Evolutionary conservation across 129 eudicot species (phyloP).

Genomic region (Flaveria linearis): DNA sequence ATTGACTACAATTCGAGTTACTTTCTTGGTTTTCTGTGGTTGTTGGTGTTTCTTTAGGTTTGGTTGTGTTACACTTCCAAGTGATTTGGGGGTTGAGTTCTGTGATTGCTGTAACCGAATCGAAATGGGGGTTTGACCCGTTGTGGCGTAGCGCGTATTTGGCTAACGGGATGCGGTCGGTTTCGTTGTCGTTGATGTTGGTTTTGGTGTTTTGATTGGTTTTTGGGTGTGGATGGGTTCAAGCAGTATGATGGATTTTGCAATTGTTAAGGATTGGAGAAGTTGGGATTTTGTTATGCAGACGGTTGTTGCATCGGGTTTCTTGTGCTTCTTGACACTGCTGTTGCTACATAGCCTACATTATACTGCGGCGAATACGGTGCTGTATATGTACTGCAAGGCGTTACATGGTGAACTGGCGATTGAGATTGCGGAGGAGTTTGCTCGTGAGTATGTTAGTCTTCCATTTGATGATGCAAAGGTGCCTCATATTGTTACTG

Average conservation of each 20-base stretch:
- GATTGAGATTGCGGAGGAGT: conserved; percentile 70
- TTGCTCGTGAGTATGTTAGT: conserved; percentile 62
- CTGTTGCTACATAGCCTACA: too few relatives aligned
- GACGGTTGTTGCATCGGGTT: too few relatives aligned
- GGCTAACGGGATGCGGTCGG: conserved; percentile 41
- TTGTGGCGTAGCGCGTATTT: conserved; percentile 37
- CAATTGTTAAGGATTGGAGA: conserved; percentile 40
- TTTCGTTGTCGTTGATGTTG: conserved; percentile 29
- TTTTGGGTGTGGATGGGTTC: conserved; percentile 36
- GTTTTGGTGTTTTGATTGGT: conserved; percentile 26
- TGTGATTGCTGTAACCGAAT: conserved; percentile 43
- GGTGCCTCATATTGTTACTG: conserved; percentile 61
- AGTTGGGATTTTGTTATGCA: too few relatives aligned
- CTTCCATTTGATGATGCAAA: conserved; percentile 73
- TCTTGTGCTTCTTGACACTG: too few relatives aligned
- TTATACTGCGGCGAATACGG: too few relatives aligned
- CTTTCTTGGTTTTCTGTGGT: too few relatives aligned
- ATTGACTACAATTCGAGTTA: too few relatives aligned
- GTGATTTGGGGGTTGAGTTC: too few relatives aligned
- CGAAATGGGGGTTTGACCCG: conserved; percentile 52
- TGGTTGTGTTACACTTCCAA: too few relatives aligned
- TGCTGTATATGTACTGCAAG: conserved; percentile 80
- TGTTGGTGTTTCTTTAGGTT: too few relatives aligned
- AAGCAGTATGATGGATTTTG: conserved; percentile 19
- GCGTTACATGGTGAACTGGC: conserved; percentile 82